phyloP scores from a whole-genome alignment of 352 stramenopile species.

The Phytophthora multivora region DNA sequence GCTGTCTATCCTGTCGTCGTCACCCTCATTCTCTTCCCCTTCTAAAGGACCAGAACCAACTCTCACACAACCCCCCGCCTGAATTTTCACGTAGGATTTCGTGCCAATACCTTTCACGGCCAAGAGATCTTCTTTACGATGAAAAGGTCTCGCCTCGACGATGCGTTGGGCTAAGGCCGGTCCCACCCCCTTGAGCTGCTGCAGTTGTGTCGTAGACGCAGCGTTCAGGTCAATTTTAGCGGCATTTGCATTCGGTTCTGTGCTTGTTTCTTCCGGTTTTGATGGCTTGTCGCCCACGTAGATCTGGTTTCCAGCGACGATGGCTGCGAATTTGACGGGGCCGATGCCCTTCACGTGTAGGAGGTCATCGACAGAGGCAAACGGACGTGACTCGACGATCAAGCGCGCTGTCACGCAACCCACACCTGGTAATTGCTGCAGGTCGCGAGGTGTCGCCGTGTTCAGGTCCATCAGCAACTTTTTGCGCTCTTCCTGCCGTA shows the following conservation, averaged over 20 bases:
- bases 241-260: constrained; percentile 8
- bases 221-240: constrained; percentile 53
- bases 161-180: constrained; percentile 48
- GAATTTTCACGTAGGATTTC: constrained; percentile 49
- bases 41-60: background rate
- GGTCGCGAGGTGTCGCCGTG: constrained; percentile 28
- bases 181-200: constrained; percentile 48
- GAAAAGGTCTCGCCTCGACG: constrained; percentile 49
- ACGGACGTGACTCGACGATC: constrained; percentile 54
- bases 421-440: constrained; percentile 50
- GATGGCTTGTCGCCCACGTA: constrained; percentile 25
- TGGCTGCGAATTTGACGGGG: constrained; percentile 35
- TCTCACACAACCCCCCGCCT: constrained; percentile 23
- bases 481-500: constrained; percentile 40
- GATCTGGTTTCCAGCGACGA: constrained; percentile 21
- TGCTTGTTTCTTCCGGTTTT: background rate
- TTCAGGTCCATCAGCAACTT: constrained; percentile 41
- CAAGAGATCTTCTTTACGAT: constrained; percentile 52
- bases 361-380: constrained; percentile 43
- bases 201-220: constrained; percentile 42
- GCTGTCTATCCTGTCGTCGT: background rate
- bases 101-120: constrained; percentile 51
- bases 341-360: constrained; percentile 54
- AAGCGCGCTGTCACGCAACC: constrained; percentile 40
- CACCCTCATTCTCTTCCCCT: background rate